phyloP scores from a whole-genome alignment of 108 stramenopile species.

The Hondaea fermentalgiana region DNA sequence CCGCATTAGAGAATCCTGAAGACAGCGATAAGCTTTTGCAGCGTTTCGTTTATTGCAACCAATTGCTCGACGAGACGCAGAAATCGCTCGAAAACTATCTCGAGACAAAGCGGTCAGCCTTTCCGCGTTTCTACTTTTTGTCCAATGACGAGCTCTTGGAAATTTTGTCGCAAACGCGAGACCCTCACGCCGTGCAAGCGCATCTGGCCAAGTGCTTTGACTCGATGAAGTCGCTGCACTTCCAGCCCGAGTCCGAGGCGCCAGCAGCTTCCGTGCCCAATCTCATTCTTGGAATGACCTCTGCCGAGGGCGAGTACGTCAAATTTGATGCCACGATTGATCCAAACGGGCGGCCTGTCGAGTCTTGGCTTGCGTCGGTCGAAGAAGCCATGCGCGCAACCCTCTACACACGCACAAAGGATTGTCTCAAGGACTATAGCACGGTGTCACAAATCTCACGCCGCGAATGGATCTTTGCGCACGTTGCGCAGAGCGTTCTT shows the following conservation, averaged over 20 bases:
- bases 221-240: conserved; percentile 51
- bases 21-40: conserved; percentile 8
- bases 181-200: conserved; percentile 55
- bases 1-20: neutral
- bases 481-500: conserved; percentile 46
- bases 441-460: conserved; percentile 25
- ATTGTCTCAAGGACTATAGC: conserved; percentile 38
- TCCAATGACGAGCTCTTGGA: conserved; percentile 55
- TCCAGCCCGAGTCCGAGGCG: conserved; percentile 22
- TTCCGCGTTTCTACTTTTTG: conserved; percentile 52
- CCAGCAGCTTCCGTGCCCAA: neutral
- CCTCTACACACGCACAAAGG: conserved; percentile 34
- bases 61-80: conserved; percentile 47
- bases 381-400: conserved; percentile 44
- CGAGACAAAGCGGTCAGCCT: conserved; percentile 51
- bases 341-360: conserved; percentile 42
- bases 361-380: conserved; percentile 39
- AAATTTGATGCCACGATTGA: conserved; percentile 24
- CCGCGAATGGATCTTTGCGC: conserved; percentile 40
- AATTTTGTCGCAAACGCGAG: conserved; percentile 52
- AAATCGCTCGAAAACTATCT: conserved; percentile 56
- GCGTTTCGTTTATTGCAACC: conserved; percentile 28
- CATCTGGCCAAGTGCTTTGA: conserved; percentile 62
- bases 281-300: conserved; percentile 42
- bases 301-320: conserved; percentile 44